Conservation (phyloP, 1,139 yeast species). For the Pichia cactophila region DNA sequence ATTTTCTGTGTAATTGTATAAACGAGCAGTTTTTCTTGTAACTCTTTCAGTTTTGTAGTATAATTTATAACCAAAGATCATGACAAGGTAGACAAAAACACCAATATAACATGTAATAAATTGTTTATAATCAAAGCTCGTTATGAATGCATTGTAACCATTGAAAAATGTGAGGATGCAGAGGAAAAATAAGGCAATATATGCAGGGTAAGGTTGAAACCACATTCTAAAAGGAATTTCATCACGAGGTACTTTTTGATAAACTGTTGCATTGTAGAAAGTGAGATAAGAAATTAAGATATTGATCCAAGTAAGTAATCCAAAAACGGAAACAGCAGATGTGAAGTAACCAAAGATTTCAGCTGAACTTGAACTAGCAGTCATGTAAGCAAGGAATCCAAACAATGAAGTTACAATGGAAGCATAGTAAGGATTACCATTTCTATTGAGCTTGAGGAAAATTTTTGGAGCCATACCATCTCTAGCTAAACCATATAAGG, state of each 20-base stretch:
- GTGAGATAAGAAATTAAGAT: slow-evolving; percentile 54
- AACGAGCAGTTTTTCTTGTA: slow-evolving; percentile 52
- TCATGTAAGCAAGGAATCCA: slow-evolving; percentile 21
- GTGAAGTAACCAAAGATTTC: slow-evolving; percentile 21
- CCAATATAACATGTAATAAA: slow-evolving; percentile 78
- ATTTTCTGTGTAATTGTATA: slow-evolving; percentile 44
- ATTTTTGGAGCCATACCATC: slow-evolving; percentile 37
- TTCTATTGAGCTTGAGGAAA: slow-evolving; percentile 18
- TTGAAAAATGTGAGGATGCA: slow-evolving; percentile 23
- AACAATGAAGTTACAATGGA: slow-evolving; percentile 22
- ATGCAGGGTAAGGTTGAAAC: slow-evolving; percentile 25
- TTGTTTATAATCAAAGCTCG: slow-evolving; percentile 46
- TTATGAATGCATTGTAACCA: slow-evolving; percentile 32
- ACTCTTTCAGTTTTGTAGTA: slow-evolving; percentile 44
- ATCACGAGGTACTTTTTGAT: slow-evolving; percentile 15
- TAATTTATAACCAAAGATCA: slow-evolving; percentile 53
- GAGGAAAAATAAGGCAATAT: slow-evolving; percentile 21
- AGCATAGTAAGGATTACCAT: slow-evolving; percentile 11
- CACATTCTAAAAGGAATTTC: slow-evolving; percentile 18
- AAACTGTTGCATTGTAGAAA: slow-evolving; percentile 46
- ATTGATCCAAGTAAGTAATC: slow-evolving; percentile 31
- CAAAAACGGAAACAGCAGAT: slow-evolving; percentile 21
- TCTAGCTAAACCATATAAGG: slow-evolving; percentile 34
- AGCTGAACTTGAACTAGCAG: slow-evolving; percentile 12
- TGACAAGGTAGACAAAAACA: slow-evolving; percentile 54